Evolutionary conservation across 139 green algal species (phyloP).

Genomic region (Chlorella sp.): DNA sequence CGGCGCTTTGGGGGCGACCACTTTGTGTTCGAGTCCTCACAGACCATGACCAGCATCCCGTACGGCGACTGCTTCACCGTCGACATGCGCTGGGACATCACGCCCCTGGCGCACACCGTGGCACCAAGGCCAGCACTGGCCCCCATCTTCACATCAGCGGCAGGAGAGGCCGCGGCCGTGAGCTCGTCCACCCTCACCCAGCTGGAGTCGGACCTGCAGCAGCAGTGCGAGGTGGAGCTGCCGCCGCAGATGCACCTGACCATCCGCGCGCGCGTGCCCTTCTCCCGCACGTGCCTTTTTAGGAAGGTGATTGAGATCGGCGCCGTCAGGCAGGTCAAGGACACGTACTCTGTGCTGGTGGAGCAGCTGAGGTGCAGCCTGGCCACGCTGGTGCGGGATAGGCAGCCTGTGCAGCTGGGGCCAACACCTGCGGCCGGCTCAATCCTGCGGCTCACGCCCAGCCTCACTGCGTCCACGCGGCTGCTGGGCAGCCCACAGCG

Average conservation of each 20-base stretch:
- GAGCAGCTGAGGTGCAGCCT: background rate
- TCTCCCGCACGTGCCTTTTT: background rate
- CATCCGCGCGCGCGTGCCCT: background rate
- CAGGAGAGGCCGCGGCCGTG: too few relatives aligned
- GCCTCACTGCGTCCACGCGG: too few relatives aligned
- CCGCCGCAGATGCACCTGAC: background rate
- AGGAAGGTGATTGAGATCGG: background rate
- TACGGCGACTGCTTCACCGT: constrained; percentile 83
- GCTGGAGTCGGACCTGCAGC: background rate
- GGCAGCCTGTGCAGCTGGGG: background rate
- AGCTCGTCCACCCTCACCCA: too few relatives aligned
- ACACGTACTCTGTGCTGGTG: background rate
- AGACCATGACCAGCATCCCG: constrained; percentile 78
- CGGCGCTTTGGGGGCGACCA: constrained; percentile 40
- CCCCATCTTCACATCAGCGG: too few relatives aligned
- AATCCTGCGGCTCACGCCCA: background rate
- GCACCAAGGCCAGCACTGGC: background rate
- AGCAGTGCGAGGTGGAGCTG: background rate
- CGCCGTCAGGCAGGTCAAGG: background rate
- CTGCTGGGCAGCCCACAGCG: background rate
- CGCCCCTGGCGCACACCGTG: background rate
- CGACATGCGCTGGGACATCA: background rate
- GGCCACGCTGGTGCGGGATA: background rate
- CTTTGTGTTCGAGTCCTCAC: constrained; percentile 56
- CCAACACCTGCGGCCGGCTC: too few relatives aligned